Percentiles rank a stretch among this genome's conserved stretches.
Evolutionary conservation across 2,329 filamentous ascomycete species (phyloP).

Genomic region (Scytalidium sp.): DNA sequence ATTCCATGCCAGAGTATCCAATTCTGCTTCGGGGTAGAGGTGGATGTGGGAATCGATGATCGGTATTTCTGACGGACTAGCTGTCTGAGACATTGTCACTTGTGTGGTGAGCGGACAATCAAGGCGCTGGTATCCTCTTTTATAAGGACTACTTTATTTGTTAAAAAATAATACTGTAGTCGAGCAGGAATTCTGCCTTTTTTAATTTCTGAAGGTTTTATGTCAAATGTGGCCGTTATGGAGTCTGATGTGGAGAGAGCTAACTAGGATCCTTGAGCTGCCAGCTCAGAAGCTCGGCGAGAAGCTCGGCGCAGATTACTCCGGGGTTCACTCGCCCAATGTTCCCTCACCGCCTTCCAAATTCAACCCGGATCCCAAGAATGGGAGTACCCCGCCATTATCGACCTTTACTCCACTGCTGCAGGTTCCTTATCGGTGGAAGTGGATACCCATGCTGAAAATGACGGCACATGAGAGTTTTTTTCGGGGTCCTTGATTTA

Average conservation of each 20-base stretch:
- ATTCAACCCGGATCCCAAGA: not conserved
- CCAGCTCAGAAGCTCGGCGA: not conserved
- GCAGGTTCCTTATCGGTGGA: not conserved
- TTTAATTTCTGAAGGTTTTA: no score
- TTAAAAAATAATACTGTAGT: no score
- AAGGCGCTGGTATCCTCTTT: no score
- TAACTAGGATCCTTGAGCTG: not conserved
- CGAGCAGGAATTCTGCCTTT: no score
- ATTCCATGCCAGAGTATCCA: constrained; percentile 68
- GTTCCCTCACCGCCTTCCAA: not conserved
- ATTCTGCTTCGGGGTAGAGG: constrained; percentile 70
- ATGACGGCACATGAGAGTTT: no score
- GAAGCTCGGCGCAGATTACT: not conserved
- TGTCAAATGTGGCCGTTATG: no score
- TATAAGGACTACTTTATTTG: no score
- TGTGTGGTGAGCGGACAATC: not conserved
- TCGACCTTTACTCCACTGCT: not conserved
- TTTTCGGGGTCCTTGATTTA: no score
- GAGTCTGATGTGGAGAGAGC: no score
- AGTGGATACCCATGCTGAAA: no score
- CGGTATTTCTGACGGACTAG: no score
- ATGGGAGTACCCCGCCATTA: not conserved
- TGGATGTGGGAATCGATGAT: constrained; percentile 93
- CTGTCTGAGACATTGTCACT: constrained; percentile 21
- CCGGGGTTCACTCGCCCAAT: not conserved